Base-by-base conservation (phyloP, 148 eudicot species). In the Gaultheria prostrata region DNA sequence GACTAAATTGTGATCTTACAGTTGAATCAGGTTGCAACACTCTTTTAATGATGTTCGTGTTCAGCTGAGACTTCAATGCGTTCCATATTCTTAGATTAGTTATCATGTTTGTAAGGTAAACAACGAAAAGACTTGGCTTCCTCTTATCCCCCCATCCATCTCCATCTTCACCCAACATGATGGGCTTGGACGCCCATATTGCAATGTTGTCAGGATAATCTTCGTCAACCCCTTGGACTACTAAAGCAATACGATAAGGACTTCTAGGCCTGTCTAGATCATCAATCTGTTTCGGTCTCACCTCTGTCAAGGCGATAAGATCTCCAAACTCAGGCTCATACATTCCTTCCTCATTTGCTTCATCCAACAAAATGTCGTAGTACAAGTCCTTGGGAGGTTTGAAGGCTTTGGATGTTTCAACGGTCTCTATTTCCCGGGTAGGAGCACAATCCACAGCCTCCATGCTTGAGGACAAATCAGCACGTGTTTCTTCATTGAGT, bases 401-500 rank as follows among this genome's bases (percentile, higher is more conserved):
- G 43, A 39, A 39, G 6, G 0, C 43, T 39, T 39, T 39, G 43
- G 43, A 39, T 39, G 43, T 48, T 7, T 15, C 2, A 1, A 88
- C 53, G 24, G 5, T 10, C 0, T 49, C 21, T 32, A 91, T 59
- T 82, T 85, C 85, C 28, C 82, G 74, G 12, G 79, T 45, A 54
- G 95, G 90, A 15, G 91, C 78, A 1, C 75, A 74, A 53, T 53
- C 81, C n/a, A 89, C 35, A 0, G 50, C 39, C 48, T 61, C 71
- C 32, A 91, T 20, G 28, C 76, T 87, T 1, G 92, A 87, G 24
- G 24, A 80, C 28, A 89, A 83, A 59, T 88, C 89, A 11, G 95
- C 90, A 8, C 71, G 91, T 11, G 91, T 88, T 79, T 92, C 95
- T 26, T 88, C 95, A 8, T 86, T 76, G 2, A 92, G 91, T 3